phyloP scores from a whole-genome alignment of 2,329 filamentous ascomycete genomes.

The Juglanconis oblonga region DNA sequence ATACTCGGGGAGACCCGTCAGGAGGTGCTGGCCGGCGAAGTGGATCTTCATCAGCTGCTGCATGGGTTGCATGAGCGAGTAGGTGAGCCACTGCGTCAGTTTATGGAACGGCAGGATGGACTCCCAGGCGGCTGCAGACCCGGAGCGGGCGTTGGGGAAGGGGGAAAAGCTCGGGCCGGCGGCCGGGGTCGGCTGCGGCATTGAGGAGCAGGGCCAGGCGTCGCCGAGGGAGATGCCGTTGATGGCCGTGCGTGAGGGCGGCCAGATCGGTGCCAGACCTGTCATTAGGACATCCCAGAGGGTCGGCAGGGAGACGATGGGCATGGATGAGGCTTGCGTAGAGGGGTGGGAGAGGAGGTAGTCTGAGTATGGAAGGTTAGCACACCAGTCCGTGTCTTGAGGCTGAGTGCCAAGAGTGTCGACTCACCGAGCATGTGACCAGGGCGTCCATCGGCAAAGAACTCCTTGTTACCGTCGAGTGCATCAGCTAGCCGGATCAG shows the following conservation, averaged over 20 bases:
- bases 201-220: constrained; percentile 84
- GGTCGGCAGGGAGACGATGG: constrained; percentile 81
- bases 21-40: constrained; percentile 51
- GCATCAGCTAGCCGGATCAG: constrained; percentile 74
- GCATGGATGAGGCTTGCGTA: constrained; percentile 83
- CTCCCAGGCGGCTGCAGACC: constrained; percentile 64
- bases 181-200: constrained; percentile 59
- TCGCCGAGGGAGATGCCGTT: constrained; percentile 87
- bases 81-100: constrained; percentile 70
- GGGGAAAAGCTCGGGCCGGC: constrained; percentile 50
- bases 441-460: constrained; percentile 83
- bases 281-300: constrained; percentile 91
- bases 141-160: constrained; percentile 38
- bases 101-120: constrained; percentile 65
- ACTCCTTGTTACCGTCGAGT: constrained; percentile 70
- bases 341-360: constrained; percentile 90
- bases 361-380: constrained; percentile 52
- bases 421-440: constrained; percentile 85
- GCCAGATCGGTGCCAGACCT: constrained; percentile 85
- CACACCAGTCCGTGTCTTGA: background rate
- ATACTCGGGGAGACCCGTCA: constrained; percentile 70
- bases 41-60: constrained; percentile 47
- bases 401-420: constrained; percentile 24
- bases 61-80: constrained; percentile 68
- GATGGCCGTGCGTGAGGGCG: constrained; percentile 77